Conservation (phyloP, 164 flowering plant species). For the Hamamelis virginiana region DNA sequence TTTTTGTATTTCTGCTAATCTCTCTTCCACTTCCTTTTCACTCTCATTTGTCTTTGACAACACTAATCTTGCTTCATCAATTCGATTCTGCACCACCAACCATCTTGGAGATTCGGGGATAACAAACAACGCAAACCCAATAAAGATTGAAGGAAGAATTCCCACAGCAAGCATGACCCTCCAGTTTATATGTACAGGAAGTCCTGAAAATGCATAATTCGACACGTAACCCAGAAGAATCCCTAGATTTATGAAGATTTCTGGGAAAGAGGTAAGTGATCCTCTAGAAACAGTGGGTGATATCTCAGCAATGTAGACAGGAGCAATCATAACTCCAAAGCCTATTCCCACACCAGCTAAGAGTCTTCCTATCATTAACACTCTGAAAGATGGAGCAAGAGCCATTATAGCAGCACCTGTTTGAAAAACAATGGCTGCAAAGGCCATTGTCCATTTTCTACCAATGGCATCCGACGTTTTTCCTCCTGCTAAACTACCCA, state of each 20-base stretch:
- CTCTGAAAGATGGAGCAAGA: constrained; percentile 28
- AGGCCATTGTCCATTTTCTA: constrained; percentile 43
- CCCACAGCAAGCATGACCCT: constrained; percentile 42
- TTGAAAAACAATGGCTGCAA: constrained; percentile 36
- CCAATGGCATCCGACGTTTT: constrained; percentile 37
- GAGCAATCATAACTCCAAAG: constrained; percentile 41
- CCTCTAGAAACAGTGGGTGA: constrained; percentile 36
- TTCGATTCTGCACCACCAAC: constrained; percentile 38
- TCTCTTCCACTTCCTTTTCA: constrained; percentile 29
- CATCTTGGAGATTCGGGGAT: constrained; percentile 54
- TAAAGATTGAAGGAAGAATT: constrained; percentile 37
- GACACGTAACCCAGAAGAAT: constrained; percentile 45
- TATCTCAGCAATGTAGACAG: constrained; percentile 44
- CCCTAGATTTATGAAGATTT: constrained; percentile 42
- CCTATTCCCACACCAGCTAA: constrained; percentile 44
- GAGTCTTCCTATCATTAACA: constrained; percentile 36
- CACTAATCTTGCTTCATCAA: constrained; percentile 37
- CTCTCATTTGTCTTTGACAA: constrained; percentile 30
- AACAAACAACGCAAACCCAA: constrained; percentile 29
- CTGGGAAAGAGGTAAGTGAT: constrained; percentile 43
- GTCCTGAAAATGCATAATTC: constrained; percentile 37
- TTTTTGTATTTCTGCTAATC: constrained; percentile 31
- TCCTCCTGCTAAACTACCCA: constrained; percentile 41
- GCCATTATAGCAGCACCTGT: constrained; percentile 38
- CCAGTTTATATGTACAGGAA: constrained; percentile 33